Evolutionary conservation across 2,329 filamentous ascomycete species (phyloP).

Genomic region (Neurospora sp.): DNA sequence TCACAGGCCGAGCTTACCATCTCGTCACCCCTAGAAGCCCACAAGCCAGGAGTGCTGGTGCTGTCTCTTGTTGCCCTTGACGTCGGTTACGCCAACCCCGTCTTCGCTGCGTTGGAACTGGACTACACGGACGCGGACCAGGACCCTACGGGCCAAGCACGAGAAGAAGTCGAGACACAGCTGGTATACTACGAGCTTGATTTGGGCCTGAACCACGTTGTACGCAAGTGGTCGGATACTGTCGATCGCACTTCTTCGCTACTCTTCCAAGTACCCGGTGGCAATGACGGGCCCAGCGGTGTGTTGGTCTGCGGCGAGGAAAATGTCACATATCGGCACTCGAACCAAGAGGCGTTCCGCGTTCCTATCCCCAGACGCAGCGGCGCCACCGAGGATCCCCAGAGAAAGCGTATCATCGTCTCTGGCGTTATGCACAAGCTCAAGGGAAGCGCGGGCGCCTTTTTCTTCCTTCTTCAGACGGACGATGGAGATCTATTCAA

Average conservation of each 20-base stretch:
- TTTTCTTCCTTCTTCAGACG: slow-evolving; percentile 93
- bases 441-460: slow-evolving; percentile 69
- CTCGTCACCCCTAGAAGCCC: slow-evolving; percentile 91
- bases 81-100: slow-evolving; percentile 92
- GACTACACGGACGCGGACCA: slow-evolving; percentile 89
- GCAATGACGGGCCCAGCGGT: slow-evolving; percentile 85
- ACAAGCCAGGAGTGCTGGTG: slow-evolving; percentile 84
- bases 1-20: slow-evolving; percentile 91
- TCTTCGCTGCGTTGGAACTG: slow-evolving; percentile 89
- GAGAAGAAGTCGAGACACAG: slow-evolving; percentile 74
- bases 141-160: slow-evolving; percentile 76
- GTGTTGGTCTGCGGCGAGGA: slow-evolving; percentile 92
- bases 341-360: slow-evolving; percentile 81
- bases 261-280: slow-evolving; percentile 91
- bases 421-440: slow-evolving; percentile 96
- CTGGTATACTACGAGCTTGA: slow-evolving; percentile 98
- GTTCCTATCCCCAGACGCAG: slow-evolving; percentile 80
- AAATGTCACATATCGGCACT: slow-evolving; percentile 93
- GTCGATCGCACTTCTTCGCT: slow-evolving; percentile 84
- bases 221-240: slow-evolving; percentile 89
- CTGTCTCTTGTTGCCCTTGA: slow-evolving; percentile 82
- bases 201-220: slow-evolving; percentile 91
- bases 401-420: slow-evolving; percentile 77
- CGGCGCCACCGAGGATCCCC: slow-evolving; percentile 84
- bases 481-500: slow-evolving; percentile 99